phyloP scores from a whole-genome alignment of 1,284 basidiomycete genomes.

The Marasmius sp. region DNA sequence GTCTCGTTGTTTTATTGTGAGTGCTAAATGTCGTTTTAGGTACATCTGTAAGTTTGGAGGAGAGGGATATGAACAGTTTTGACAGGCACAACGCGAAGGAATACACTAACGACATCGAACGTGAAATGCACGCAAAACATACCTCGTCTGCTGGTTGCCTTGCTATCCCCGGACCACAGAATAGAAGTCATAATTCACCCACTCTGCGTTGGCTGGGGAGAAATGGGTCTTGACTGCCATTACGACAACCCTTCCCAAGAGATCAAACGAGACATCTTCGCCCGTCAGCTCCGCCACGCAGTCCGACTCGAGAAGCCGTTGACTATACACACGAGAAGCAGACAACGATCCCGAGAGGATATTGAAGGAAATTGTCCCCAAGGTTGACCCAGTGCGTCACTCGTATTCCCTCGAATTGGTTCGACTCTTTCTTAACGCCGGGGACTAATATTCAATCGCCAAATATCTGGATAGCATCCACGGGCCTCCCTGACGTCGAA shows the following conservation, averaged over 20 bases:
- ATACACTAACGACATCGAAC: constrained; percentile 70
- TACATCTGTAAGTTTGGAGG: constrained; percentile 72
- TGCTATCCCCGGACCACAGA: constrained; percentile 31
- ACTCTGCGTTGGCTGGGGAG: constrained; percentile 81
- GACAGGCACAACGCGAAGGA: constrained; percentile 67
- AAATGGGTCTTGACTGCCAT: constrained; percentile 84
- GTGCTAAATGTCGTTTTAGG: constrained; percentile 36
- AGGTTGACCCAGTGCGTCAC: constrained; percentile 55
- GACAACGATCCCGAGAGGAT: constrained; percentile 78
- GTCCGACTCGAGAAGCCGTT: constrained; percentile 68
- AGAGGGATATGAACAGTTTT: not conserved
- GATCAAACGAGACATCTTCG: constrained; percentile 64
- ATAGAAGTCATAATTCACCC: constrained; percentile 75
- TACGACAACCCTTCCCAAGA: constrained; percentile 74
- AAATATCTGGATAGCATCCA: constrained; percentile 72
- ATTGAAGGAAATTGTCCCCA: constrained; percentile 69
- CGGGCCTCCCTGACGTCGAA: constrained; percentile 67
- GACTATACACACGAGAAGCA: constrained; percentile 79
- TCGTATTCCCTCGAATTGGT: not conserved
- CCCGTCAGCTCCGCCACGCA: constrained; percentile 65
- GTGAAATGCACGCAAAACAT: constrained; percentile 54
- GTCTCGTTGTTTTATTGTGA: constrained; percentile 20
- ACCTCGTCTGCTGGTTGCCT: not conserved
- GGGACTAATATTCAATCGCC: constrained; percentile 82
- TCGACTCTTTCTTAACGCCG: not conserved